Evolutionary conservation across 208 protist genomes (phyloP), one percentile per base, ranked within the genome.

Genomic region (Trypanosomatidae sp.): DNA sequence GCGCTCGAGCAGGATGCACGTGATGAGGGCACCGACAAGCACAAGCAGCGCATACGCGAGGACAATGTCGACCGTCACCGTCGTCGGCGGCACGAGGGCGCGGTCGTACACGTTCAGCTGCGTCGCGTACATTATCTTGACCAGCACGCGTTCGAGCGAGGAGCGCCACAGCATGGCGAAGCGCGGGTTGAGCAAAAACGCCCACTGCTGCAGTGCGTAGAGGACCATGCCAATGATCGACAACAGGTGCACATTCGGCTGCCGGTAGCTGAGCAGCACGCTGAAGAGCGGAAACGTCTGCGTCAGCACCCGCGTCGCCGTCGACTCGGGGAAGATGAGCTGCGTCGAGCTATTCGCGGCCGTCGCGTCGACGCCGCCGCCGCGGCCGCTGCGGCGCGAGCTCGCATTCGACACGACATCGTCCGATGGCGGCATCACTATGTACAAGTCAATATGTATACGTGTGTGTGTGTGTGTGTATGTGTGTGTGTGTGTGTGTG

Each of bases 301-400:
- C 11, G 30, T 35, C 23, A 60, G 35, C 7, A 37, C 6, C 6
- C 21, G 4, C 13, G 46, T 53, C n/a, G 39, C 23, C 44, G 47
- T 32, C 3, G 53, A 32, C 25, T 60, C 39, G 10, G 39, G 24
- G 28, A 60, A 60, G 26, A 25, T 42, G 4, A 60, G 33, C 39
- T 47, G 43, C 53, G 35, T 60, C 6, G 53, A 60, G 39, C 45
- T 53, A 30, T 44, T 60, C 4, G 45, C 53, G 30, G 30, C 30
- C 11, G 30, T 35, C 30, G 30, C 30, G 30, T 35, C n/a, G 11
- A 35, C 30, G 11, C 11, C 30, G 30, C 11, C 11, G 30, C 30
- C n/a, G n/a, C 30, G 30, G n/a, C n/a, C n/a, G n/a, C 30, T 60
- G 43, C 45, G 43, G 20, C 53, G 27, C 20, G 53, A 60, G 45